Evolutionary conservation across 2,329 filamentous ascomycete genomes (phyloP).

Genomic region (Fusarium sp.): DNA sequence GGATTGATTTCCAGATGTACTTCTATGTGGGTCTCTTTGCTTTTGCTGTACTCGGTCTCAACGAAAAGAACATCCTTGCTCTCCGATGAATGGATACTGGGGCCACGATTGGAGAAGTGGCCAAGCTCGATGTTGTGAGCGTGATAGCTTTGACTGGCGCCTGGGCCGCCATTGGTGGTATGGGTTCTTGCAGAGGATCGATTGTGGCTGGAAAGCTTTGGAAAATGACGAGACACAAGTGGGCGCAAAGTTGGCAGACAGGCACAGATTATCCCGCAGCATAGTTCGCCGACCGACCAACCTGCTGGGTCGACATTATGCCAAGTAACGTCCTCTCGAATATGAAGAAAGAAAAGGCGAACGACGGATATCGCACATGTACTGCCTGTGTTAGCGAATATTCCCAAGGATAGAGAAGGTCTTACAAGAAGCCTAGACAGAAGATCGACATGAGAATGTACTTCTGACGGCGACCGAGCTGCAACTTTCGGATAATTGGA

Average conservation of each 20-base stretch:
- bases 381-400: background rate
- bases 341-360: background rate
- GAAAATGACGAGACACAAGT: background rate
- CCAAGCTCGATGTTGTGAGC: background rate
- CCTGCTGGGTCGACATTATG: background rate
- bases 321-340: background rate
- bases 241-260: conserved; percentile 2
- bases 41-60: background rate
- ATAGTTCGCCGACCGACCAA: conserved; percentile 4
- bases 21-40: background rate
- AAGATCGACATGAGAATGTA: conserved; percentile 4
- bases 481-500: background rate
- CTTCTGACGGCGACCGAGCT: conserved; percentile 1
- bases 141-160: background rate
- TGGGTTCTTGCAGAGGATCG: background rate
- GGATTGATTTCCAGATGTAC: background rate
- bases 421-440: conserved; percentile 5
- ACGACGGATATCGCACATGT: background rate
- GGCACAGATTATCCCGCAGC: conserved; percentile 1
- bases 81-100: background rate
- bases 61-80: background rate
- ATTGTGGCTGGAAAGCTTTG: background rate
- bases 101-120: background rate
- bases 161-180: background rate
- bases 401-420: background rate